Base-by-base conservation (phyloP, 2,329 filamentous ascomycete genomes). In the Hypoxylon sp. region DNA sequence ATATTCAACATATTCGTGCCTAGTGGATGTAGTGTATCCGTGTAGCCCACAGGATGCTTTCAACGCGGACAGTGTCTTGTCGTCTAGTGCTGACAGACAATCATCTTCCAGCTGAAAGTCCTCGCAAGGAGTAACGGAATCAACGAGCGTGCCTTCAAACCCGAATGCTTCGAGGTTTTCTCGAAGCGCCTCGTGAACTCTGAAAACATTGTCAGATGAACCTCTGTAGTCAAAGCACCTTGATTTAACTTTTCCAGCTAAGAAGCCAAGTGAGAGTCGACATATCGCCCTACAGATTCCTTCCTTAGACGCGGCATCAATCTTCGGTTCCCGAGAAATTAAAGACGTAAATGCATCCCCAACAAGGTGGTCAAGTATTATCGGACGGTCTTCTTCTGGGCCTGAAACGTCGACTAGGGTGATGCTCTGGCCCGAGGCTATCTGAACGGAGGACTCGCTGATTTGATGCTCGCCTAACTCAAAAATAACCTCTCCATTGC, bases 391-490 rank as follows among this genome's bases (percentile, higher is more conserved):
- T 14, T 21, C 23, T 23, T 45, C 41, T 23, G 19, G 19, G 5
- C 14, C 23, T n/a, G 41, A 25, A 11, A 7, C 7, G 8, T 45
- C 32, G 6, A 16, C n/a, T n/a, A 54, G 5, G 3, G 16, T 27
- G 16, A 43, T 19, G 3, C 2, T 19, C 3, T 3, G 21, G 8
- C 23, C 27, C 0, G n/a, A 30, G n/a, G 16, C 5, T 14, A 34
- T 12, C 16, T 30, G 34, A n/a, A 32, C 14, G 11, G 51, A 54
- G 12, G 8, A 21, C 43, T 7, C 8, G n/a, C 2, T 16, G 9
- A n/a, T 21, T 43, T 43, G 34, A 5, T 54, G 51, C 25, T 54
- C 37, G 34, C 51, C 51, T 19, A 54, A 21, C 21, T 54, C 51
- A 5, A 54, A 54, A 5, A 54, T 54, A n/a, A 8, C 51, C 8